phyloP scores from a whole-genome alignment of 164 flowering plant genomes.

The Tetracentron sinense region DNA sequence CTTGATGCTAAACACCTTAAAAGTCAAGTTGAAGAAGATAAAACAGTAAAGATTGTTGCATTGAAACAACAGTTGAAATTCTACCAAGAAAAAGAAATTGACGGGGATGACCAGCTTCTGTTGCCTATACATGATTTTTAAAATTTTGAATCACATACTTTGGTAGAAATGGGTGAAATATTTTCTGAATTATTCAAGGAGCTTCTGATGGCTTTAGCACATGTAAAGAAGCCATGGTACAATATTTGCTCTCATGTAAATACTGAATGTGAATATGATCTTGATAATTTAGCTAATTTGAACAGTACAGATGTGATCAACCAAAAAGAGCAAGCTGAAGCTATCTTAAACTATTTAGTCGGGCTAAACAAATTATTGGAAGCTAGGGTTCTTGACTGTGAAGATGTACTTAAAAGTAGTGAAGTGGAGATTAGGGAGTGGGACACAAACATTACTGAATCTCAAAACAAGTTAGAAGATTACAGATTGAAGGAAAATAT shows the following conservation, averaged over 20 bases:
- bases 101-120: slow-evolving; percentile 12
- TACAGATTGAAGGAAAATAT: slow-evolving; percentile 15
- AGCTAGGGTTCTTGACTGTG: slow-evolving; percentile 28
- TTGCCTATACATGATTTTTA: slow-evolving; percentile 4
- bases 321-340: slow-evolving; percentile 28
- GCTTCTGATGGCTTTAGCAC: slow-evolving; percentile 32
- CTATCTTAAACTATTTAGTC: slow-evolving; percentile 22
- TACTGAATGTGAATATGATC: slow-evolving; percentile 12
- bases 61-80: slow-evolving; percentile 28
- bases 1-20: slow-evolving; percentile 34
- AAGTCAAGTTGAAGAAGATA: slow-evolving; percentile 21
- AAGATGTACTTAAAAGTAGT: slow-evolving; percentile 16
- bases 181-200: slow-evolving; percentile 29
- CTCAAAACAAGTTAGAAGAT: slow-evolving; percentile 21
- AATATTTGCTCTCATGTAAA: slow-evolving; percentile 11
- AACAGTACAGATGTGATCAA: slow-evolving; percentile 9
- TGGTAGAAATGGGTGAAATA: slow-evolving; percentile 16
- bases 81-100: slow-evolving; percentile 22
- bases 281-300: slow-evolving; percentile 15
- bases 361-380: slow-evolving; percentile 38
- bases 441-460: slow-evolving; percentile 16
- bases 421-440: slow-evolving; percentile 19
- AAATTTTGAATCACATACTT: slow-evolving; percentile 15
- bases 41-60: slow-evolving; percentile 21
- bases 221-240: slow-evolving; percentile 27